Evolutionary conservation across 352 stramenopile genomes (phyloP), one percentile per base, ranked within the genome.

Genomic region (Plasmopara viticola): DNA sequence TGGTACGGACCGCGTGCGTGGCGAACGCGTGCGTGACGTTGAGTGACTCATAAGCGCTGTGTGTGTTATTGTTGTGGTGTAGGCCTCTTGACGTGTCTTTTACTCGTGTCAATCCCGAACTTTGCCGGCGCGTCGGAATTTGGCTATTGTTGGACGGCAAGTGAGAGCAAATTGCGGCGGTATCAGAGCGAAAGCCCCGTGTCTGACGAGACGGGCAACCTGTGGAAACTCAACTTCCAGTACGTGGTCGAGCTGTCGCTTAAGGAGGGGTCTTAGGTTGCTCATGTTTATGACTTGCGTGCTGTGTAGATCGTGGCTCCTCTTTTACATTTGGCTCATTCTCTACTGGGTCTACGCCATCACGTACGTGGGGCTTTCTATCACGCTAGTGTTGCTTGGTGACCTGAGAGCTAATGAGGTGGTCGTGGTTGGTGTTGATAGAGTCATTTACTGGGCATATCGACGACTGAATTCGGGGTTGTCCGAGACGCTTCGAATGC

Each of bases 271-370:
- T 3, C 20, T 25, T 25, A 25, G 1, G 20, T 25, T 25, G 20
- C 20, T 25, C 1, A 25, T 3, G 20, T 25, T 3, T 3, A 25
- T 25, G 20, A 1, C 3, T 25, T 25, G 20, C 20, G 20, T 25
- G 20, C 20, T 25, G 20, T 25, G 20, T 39, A 87, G 76, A 48
- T 90, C 81, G 25, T 94, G 84, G 84, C 49, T 81, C 18, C 74
- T 94, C 18, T 94, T 94, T 53, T 92, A 94, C 68, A 72, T 87
- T 12, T 94, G 84, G 84, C 58, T 94, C 34, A 90, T 94, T 64
- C 57, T 90, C 35, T 94, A 75, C 66, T 94, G 81, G 77, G 61
- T 89, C 49, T 89, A 88, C 60, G 83, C 83, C 25, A 87, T 94
- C 53, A 70, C 61, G 79, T 90, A 66, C 46, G 72, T 69, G 48